Evolutionary conservation across 2,329 filamentous ascomycete genomes (phyloP), one percentile per base, ranked within the genome.

Genomic region (Cladosporium sp.): DNA sequence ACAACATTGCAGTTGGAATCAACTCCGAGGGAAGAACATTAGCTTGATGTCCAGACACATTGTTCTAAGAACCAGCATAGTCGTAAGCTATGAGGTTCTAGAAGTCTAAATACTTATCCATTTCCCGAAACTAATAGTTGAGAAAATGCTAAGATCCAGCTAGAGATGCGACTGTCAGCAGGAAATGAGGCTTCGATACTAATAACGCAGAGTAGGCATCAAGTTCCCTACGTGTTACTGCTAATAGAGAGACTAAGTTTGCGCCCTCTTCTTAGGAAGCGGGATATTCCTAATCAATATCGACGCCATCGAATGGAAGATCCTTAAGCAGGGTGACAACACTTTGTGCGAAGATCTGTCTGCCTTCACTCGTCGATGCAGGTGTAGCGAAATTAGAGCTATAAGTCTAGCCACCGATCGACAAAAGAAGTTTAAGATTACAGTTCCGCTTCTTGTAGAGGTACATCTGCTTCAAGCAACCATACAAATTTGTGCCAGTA

Each of bases 361-460:
- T 85, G 4, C 88, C 86, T 5, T 81, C 78, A 0, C 82, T 80
- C 0, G 87, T 89, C 21, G 85, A 85, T 0, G 86, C 86, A 0
- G 92, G 90, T 21, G 80, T 80, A 0, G 86, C 82, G 78, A 97
- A 96, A 79, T 96, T 94, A 76, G 85, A 78, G 2, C 89, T 91
- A 73, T 90, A 91, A 0, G 86, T 90, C 87, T 89, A 94, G 18
- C 92, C 92, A 49, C 92, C 92, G 66, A 95, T 91, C 53, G 89
- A 92, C 6, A 97, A 84, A 16, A 97, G 83, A 3, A 89, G 83
- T 78, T 96, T 95, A 65, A 95, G 78, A 62, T 90, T 86, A 23
- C 91, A 87, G 75, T 95, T 86, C 69, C 83, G 79, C 78, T 92
- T 88, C 81, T 95, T 96, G 64, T 90, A 83, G 1, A 91, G 76